Base-by-base conservation (phyloP, 2,329 filamentous ascomycete genomes). In the Calonectria leucothoes region DNA sequence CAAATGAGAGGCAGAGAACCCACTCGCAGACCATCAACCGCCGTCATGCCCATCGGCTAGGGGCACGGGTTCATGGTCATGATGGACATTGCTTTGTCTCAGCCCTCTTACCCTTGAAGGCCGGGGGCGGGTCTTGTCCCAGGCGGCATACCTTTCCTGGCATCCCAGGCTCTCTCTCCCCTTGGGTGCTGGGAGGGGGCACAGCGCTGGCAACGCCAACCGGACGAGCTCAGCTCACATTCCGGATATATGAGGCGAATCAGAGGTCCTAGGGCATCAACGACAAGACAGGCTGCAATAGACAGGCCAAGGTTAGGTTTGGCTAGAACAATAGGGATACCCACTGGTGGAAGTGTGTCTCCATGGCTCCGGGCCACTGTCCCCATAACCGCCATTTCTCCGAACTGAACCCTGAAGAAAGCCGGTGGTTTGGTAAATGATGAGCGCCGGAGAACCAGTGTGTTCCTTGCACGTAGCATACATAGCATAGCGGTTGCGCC, bases 1-100 rank as follows among this genome's bases (percentile, higher is more conserved):
- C 35, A 79, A 69, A 79, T 75, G 74, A 79, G 75, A 77, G 70
- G 75, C 73, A 76, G 68, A 74, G 52, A 72, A 69, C 59, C 73
- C 68, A 72, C 55, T 76, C 64, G 45, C 74, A 72, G 71, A 61
- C 64, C 69, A 77, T 79, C 57, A 71, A 76, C 64, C 76, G 67
- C 72, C 70, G 72, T 73, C 66, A 74, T 66, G 39, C 69, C 49
- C 55, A 59, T 25, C 25, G 37, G 33, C 64, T 55, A 31, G 29
- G 51, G 52, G 39, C 37, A 49, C 49, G 51, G 51, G 55, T 65
- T 52, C 52, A 49, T 37, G 51, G 49, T 25, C 45, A 67, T 51
- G 52, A 66, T 66, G 37, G 49, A 25, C 27, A 49, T 72, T 68
- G 57, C 57, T 37, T 29, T 65, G 61, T 66, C 69, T 65, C 57